A percentile compares a stretch with the other conserved stretches of the same genome.
Evolutionary conservation across 371 early-diverging fungal species (phyloP).

Genomic region (Saksenaea vasiformis): DNA sequence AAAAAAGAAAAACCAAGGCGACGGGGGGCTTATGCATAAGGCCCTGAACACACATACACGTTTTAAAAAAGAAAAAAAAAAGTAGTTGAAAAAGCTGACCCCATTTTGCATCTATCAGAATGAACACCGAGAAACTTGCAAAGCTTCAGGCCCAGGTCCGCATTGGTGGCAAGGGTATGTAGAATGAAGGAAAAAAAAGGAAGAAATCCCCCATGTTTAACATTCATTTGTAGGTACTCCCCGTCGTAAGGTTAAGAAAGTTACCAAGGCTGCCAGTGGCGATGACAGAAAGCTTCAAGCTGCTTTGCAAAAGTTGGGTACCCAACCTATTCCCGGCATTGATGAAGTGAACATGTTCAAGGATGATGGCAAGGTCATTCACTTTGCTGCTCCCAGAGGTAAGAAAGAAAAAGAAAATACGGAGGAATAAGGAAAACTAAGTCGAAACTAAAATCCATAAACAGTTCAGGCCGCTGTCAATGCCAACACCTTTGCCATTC

Average conservation of each 20-base stretch:
- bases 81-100: neutral
- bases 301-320: constrained; percentile 87
- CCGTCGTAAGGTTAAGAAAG: constrained; percentile 71
- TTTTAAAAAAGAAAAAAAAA: neutral
- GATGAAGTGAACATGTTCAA: constrained; percentile 98
- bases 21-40: too few relatives aligned
- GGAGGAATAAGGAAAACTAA: neutral
- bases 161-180: constrained; percentile 86
- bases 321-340: constrained; percentile 77
- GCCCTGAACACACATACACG: neutral
- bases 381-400: constrained; percentile 90
- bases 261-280: constrained; percentile 61
- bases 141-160: constrained; percentile 92
- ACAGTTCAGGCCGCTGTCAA: constrained; percentile 78
- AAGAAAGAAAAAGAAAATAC: constrained; percentile 15
- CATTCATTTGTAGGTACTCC: constrained; percentile 75
- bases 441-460: neutral
- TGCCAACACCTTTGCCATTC: constrained; percentile 88
- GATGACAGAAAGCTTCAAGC: constrained; percentile 91
- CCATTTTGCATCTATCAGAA: constrained; percentile 24
- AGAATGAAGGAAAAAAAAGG: neutral
- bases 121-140: constrained; percentile 96
- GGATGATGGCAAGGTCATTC: constrained; percentile 87
- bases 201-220: neutral
- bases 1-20: too few relatives aligned